Base-by-base conservation (phyloP, 1,139 yeast genomes). In the Meyerozyma athensensis region DNA sequence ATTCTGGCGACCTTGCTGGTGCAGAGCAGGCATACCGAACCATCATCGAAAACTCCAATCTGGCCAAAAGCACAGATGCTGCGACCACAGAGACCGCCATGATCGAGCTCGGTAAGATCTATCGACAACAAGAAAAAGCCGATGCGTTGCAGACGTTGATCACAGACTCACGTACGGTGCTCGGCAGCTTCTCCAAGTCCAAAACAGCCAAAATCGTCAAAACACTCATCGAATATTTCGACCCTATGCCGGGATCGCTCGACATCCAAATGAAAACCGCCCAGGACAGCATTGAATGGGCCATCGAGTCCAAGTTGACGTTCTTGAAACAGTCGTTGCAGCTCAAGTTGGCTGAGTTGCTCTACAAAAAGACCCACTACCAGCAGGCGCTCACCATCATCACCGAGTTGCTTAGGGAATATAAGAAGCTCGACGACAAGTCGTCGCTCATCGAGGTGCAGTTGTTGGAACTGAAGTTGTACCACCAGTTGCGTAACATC, bases 381-480 rank as follows among this genome's bases (percentile, higher is more conserved):
- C 78, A 79, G 46, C 86, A 81, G 34, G 84, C 97, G 3, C 67
- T 94, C 41, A 69, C 72, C 37, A 75, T 90, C 46, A 84, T 89
- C 47, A 79, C 80, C 46, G 74, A 74, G 14, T 72, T 94, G 52
- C 71, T 92, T 51, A 72, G 74, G 46, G 97, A 92, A 59, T 86
- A 90, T 60, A 92, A 92, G 65, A 85, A 87, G 57, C 72, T 94
- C 50, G 98, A 94, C 59, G 99, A 94, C 62, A 94, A 94, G 63
- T 82, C 92, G 38, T 86, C 96, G 26, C 75, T 94, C 41, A 96
- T 94, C 8, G 98, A 94, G 57, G 97, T 94, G 30, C 97, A 92
- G 63, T 70, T 94, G 49, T 76, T 92, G 50, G 98, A 94, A 60
- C 76, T 94, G 19, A 84, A 87, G 56, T 87, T 86, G 32, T 92